Base-by-base conservation (phyloP, 1,139 yeast species). In the Debaryomyces sp. region DNA sequence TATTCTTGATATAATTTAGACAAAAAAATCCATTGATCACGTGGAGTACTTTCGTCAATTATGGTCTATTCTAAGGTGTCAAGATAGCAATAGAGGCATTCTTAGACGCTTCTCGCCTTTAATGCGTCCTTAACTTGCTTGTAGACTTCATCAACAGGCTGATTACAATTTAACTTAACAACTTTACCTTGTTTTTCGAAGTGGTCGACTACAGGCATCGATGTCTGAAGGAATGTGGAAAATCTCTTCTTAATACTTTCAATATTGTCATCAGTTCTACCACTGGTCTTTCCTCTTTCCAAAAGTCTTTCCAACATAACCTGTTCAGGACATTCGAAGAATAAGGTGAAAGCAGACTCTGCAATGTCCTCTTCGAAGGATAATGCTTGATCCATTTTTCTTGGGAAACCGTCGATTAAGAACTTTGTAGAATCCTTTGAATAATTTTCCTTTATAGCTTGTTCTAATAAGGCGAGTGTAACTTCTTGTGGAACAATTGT, bases 361-460 rank as follows among this genome's bases (percentile, higher is more conserved):
- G 89, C 92, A 43, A 94, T 84, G 53, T 84, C 78, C 48, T 87
- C 82, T 71, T 94, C 99, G 66, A 94, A 94, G 30, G 94, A 88
- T 44, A 88, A 54, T 0, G 98, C 98, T 73, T 94, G 99, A 71
- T 94, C 99, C 97, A 94, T 92, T 67, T 92, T 90, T 66, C 99
- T 81, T 36, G 99, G 99, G 81, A 94, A 94, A 1, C 99, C 99
- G 67, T 94, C 99, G 48, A 94, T 83, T 61, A 94, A 73, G 66
- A 92, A 94, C 49, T 78, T 78, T 47, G 64, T 70, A 33, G 66
- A 63, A 1, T 96, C 96, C 32, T 73, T 63, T 13, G 66, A 61
- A 48, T 70, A 63, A 45, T 78, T 73, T 33, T 80, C 85, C 45
- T 73, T 63, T 70, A 94, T 91, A 10, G 97, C 96, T 54, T 87